Evolutionary conservation across 495 filamentous ascomycete species (phyloP), one percentile per base, ranked within the genome.

Genomic region (Aspergillus campestris): DNA sequence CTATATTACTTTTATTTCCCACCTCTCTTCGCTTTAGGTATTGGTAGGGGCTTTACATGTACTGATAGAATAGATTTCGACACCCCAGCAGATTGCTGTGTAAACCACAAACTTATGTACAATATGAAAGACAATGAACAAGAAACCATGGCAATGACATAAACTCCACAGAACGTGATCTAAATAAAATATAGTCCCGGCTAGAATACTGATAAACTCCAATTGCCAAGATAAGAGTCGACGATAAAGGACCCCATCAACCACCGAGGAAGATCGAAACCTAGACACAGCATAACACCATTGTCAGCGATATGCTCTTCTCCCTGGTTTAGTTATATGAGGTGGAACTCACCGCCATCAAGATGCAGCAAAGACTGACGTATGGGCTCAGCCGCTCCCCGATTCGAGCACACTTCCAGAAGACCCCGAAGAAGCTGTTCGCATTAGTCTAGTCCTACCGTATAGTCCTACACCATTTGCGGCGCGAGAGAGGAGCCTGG

Each of bases 391-490:
- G 65, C 45, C 92, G 72, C 73, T 98, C 92, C 27, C 92, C 92
- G 58, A 98, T 80, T 49, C 92, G 75, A 29, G 92, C 92, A 48
- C 83, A 92, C 64, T 97, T 97, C 92, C 92, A 98, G 67, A 98
- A 95, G 38, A 92, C 81, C 34, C 90, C 90, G 52, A 86, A 80
- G 10, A 94, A 65, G 15, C 88, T 92, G 59, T 48, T 24, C n/a
- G n/a, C n/a, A 24, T 24, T 24, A 24, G 18, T 24, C 18, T 24
- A 24, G 1, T 2, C 4, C 18, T 24, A 24, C 2, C 18, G 4
- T 24, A 24, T 24, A 4, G 4, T 24, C 4, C 18, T 24, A 4
- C 4, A 24, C 4, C 4, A 1, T 24, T 1, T 24, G 18, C 4
- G 4, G 18, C 18, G 18, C n/a, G 33, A 28, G 32, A 45, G 12